Conservation (phyloP, 345 rosid genomes). For the Sisymbrium irio region DNA sequence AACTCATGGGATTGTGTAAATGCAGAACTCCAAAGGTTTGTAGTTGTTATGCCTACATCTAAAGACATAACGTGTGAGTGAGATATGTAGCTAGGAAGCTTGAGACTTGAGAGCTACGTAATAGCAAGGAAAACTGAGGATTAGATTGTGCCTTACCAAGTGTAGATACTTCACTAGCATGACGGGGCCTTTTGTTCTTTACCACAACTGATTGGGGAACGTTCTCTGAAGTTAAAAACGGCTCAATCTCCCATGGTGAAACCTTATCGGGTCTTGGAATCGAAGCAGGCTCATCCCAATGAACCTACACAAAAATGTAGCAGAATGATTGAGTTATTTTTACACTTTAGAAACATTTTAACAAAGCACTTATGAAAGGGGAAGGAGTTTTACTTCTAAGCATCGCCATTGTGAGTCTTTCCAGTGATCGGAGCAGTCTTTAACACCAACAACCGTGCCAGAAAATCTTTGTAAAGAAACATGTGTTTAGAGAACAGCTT, state of each 20-base stretch:
- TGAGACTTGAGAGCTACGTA: neutral
- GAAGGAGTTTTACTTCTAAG: conserved; percentile 49
- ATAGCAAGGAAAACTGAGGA: neutral
- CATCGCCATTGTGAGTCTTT: conserved; percentile 82
- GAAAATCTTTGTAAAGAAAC: conserved; percentile 56
- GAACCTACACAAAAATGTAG: conserved; percentile 49
- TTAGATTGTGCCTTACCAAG: conserved; percentile 37
- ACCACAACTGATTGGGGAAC: conserved; percentile 41
- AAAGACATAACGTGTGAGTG: conserved; percentile 18
- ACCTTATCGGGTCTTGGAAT: conserved; percentile 77
- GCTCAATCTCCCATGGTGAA: conserved; percentile 95
- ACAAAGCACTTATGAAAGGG: conserved; percentile 17
- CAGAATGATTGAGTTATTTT: neutral
- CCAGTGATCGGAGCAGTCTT: conserved; percentile 79
- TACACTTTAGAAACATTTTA: neutral
- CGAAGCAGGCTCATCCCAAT: conserved; percentile 93
- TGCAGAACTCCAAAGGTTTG: conserved; percentile 60
- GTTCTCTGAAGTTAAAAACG: conserved; percentile 52
- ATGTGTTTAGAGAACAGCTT: neutral
- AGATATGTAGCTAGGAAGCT: conserved; percentile 11
- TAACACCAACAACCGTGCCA: conserved; percentile 83
- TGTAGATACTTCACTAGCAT: conserved; percentile 45
- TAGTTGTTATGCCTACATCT: conserved; percentile 49
- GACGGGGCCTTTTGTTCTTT: conserved; percentile 80
- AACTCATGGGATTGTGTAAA: conserved; percentile 53